A percentile compares a stretch with the other conserved stretches of the same genome.
Conservation (phyloP, 257 asterid species). For the Petunia axillaris region DNA sequence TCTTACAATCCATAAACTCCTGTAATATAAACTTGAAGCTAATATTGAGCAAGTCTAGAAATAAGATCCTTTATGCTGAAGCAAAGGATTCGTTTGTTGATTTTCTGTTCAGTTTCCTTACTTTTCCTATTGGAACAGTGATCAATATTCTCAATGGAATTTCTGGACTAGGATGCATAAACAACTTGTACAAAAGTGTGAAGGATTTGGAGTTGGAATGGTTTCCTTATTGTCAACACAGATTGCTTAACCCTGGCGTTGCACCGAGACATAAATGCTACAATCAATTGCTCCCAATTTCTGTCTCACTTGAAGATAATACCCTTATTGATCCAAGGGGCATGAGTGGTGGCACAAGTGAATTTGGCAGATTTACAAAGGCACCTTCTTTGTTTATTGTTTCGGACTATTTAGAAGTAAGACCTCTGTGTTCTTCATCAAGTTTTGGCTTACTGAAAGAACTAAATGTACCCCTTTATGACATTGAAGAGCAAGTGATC, state of each 20-base stretch:
- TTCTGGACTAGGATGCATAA: constrained; percentile 19
- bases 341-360: neutral
- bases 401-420: constrained; percentile 24
- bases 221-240: neutral
- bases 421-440: constrained; percentile 14
- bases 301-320: neutral
- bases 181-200: constrained; percentile 28
- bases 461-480: constrained; percentile 7
- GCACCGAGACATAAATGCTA: constrained; percentile 1
- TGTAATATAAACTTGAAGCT: neutral
- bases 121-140: constrained; percentile 29
- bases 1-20: fast-evolving
- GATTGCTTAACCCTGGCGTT: neutral
- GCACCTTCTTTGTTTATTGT: constrained; percentile 20
- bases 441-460: constrained; percentile 3
- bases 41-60: constrained; percentile 16
- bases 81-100: neutral
- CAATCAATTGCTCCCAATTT: neutral
- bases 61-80: constrained; percentile 30
- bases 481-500: constrained; percentile 24
- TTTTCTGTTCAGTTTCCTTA: constrained; percentile 30
- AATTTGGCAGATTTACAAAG: neutral
- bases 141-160: neutral
- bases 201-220: neutral
- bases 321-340: neutral